Percentiles rank a stretch among this genome's conserved stretches.
These are phyloP conservation scores for Ministeria vibrans DNA, from an alignment of 78 protist species.

Conservation along the genomic window DNA sequence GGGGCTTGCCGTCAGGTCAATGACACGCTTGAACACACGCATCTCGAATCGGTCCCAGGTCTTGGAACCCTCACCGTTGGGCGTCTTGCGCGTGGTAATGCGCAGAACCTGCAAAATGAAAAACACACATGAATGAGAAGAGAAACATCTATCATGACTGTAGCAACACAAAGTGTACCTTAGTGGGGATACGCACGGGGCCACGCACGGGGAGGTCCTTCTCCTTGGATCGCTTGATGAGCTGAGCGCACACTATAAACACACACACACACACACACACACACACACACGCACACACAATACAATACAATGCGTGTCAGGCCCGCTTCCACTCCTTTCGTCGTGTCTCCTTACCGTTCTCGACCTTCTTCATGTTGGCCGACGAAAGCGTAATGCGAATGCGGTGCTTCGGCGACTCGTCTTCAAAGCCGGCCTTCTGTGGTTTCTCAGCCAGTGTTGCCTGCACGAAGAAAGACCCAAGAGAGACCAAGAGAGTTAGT, in stretches of 20 bases:
- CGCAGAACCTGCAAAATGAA: conserved; percentile 86
- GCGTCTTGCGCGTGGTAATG: conserved; percentile 97
- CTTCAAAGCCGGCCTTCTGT: conserved; percentile 4
- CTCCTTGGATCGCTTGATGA: conserved; percentile 37
- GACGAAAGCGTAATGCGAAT: conserved; percentile 94
- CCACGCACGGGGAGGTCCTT: conserved; percentile 17
- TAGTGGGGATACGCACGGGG: conserved; percentile 23
- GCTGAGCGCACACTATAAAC: conserved; percentile 57
- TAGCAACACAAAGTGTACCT: too few species aligned
- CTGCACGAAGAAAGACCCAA: too few species aligned
- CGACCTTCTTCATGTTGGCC: conserved; percentile 87
- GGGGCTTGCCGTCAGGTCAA: conserved; percentile 88
- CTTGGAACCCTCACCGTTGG: conserved; percentile 99
- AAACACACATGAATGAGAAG: background rate
- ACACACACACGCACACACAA: background rate
- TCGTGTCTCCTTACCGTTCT: conserved; percentile 67
- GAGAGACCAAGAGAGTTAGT: too few species aligned
- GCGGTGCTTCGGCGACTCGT: conserved; percentile 27
- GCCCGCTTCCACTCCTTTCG: background rate
- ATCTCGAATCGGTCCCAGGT: conserved; percentile 99
- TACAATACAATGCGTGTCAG: conserved; percentile 34
- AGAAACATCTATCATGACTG: background rate
- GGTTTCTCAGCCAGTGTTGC: too few species aligned
- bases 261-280: background rate
- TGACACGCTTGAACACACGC: conserved; percentile 99